phyloP scores from a whole-genome alignment of 1,139 yeast species.

The Nadsonia starkeyi-henricii region DNA sequence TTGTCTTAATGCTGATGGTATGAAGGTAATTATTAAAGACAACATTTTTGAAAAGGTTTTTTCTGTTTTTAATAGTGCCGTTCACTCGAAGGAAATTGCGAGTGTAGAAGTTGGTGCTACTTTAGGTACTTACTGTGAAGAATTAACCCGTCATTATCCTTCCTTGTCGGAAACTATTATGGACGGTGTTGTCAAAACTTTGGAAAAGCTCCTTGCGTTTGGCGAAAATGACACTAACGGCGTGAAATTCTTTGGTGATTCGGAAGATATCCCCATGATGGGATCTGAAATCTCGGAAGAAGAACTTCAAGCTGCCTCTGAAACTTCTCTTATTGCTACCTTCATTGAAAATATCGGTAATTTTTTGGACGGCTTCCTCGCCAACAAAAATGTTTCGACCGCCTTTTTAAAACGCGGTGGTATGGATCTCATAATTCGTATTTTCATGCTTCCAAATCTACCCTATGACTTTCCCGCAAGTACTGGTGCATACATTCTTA shows the following conservation, averaged over 20 bases:
- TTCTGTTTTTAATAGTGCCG: conserved; percentile 34
- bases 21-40: conserved; percentile 38
- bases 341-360: conserved; percentile 15
- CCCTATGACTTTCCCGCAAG: conserved; percentile 26
- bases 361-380: conserved; percentile 23
- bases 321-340: conserved; percentile 12
- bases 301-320: conserved; percentile 4
- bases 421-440: conserved; percentile 14
- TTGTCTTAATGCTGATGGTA: conserved; percentile 64
- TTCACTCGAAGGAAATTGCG: conserved; percentile 36
- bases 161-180: conserved; percentile 3
- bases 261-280: neutral
- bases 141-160: conserved; percentile 25
- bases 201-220: neutral
- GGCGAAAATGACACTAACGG: neutral
- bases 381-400: conserved; percentile 20
- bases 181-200: conserved; percentile 4
- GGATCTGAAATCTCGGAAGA: conserved; percentile 5
- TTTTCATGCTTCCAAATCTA: conserved; percentile 18
- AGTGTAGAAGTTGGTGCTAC: conserved; percentile 26
- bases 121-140: conserved; percentile 66
- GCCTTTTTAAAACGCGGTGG: conserved; percentile 23
- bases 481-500: conserved; percentile 18
- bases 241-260: neutral
- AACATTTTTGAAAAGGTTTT: conserved; percentile 33